Base-by-base conservation (phyloP, 352 stramenopile genomes). In the Phytophthora fragariae region DNA sequence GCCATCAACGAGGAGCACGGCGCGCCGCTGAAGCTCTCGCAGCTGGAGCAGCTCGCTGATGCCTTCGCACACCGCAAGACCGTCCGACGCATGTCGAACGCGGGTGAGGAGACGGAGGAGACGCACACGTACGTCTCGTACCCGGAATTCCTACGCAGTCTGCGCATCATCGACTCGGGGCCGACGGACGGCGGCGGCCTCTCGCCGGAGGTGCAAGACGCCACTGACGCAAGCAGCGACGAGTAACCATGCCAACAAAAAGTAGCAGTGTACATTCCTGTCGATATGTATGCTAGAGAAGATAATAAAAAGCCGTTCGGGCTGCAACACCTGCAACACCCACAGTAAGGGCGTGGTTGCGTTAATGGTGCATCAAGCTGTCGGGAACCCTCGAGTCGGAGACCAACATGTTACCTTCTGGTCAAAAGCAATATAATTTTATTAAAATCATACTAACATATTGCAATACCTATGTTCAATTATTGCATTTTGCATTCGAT, bases 1-100 rank as follows among this genome's bases (percentile, higher is more conserved):
- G 86, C 83, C 50, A 88, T 93, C 55, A 93, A 93, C 58, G 81
- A 93, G 44, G 85, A 93, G 56, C 77, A 90, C 58, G 86, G 83
- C 10, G 83, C 76, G 11, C 84, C 86, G 21, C 73, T 95, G 53
- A 71, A 89, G 39, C 72, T 87, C 5, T 66, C 72, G 0, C 83
- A 95, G 60, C 73, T 95, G 19, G 84, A 92, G 56, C 84, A 92
- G 47, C 64, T 95, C 12, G 88, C 88, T 0, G 84, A 90, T 21
- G 79, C 85, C 1, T 95, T 95, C 44, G 74, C 73, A 19, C 70
- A 80, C 46, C 76, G 47, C 7, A 80, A 76, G 46, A 78, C 59
- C 0, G 72, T 88, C 37, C 76, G 72, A 2, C 62, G 65, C 35
- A 29, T 76, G 60, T 77, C 68, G 12, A 67, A 61, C 5, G 55